These are phyloP conservation scores for Sinapis alba DNA, from an alignment of 441 rosid genomes.

Conservation along the genomic window DNA sequence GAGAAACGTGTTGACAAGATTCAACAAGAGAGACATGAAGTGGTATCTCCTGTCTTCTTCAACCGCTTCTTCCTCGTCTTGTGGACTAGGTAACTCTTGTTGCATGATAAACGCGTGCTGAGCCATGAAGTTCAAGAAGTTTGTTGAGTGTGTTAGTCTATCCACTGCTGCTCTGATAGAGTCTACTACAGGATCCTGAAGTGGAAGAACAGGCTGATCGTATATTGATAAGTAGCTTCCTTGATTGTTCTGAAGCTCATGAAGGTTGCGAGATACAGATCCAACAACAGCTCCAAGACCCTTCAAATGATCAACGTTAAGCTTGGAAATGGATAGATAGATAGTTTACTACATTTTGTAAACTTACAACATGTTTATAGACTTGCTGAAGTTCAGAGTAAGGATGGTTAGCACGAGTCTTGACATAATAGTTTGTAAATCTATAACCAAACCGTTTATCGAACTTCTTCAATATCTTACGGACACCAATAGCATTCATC, in stretches of 20 bases:
- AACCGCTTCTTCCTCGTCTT: conserved; percentile 54
- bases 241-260: conserved; percentile 84
- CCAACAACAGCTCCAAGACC: conserved; percentile 95
- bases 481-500: conserved; percentile 84
- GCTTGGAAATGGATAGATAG: background rate
- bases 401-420: conserved; percentile 95
- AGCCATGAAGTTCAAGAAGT: conserved; percentile 83
- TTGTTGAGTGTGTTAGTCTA: conserved; percentile 75
- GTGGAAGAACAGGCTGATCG: conserved; percentile 78
- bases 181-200: conserved; percentile 82
- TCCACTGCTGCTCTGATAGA: conserved; percentile 81
- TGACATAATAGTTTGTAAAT: conserved; percentile 85
- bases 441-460: conserved; percentile 87
- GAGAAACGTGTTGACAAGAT: conserved; percentile 78
- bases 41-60: conserved; percentile 59
- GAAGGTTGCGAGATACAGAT: conserved; percentile 91
- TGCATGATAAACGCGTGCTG: conserved; percentile 90
- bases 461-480: conserved; percentile 88
- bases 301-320: conserved; percentile 42
- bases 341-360: background rate
- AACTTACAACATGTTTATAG: conserved; percentile 91
- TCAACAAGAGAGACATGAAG: conserved; percentile 80
- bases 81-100: conserved; percentile 74
- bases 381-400: conserved; percentile 95
- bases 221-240: conserved; percentile 91